Base-by-base conservation (phyloP, 2,329 filamentous ascomycete species). In the Hypoxylon sp. region DNA sequence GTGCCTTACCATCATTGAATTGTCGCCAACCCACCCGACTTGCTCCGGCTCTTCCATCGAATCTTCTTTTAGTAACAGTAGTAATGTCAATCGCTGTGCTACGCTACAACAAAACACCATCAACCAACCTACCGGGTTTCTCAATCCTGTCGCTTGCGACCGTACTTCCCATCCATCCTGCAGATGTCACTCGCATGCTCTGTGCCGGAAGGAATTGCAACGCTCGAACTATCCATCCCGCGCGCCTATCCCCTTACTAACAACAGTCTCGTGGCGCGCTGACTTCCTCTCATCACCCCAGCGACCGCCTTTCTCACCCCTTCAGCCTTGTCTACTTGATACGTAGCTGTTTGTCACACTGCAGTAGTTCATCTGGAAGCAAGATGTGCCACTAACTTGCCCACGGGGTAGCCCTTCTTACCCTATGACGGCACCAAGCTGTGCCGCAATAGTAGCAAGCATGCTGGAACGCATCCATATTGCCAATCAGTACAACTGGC, bases 261-360 rank as follows among this genome's bases (percentile, higher is more conserved):
- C 52, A 61, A 32, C 47, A 54, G 37, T 59, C 46, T 32, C 16
- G 46, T 51, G 54, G 47, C 43, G 43, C 37, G 21, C 48, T 61
- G 47, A 47, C 16, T 30, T 50, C 27, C 19, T 43, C 30, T 30
- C 32, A 41, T 58, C 48, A 47, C 39, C 48, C 34, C 39, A 45
- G 27, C 52, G 37, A 56, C 39, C 51, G 53, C 29, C 29, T 41
- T 29, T 41, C 52, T 57, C 52, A 47, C 52, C 34, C 48, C 57
- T 58, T 69, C 67, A 69, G 61, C 67, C 64, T 69, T 65, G 67
- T 61, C 65, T 65, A 63, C 59, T 37, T 52, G 41, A 65, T 61
- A 63, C 53, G 64, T 69, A 69, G 61, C 53, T 61, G 51, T 58
- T 46, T 65, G 67, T 70, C 65, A 68, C 59, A 68, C 65, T 52